phyloP scores from a whole-genome alignment of 176 grass and related monocot genomes.

The sorghum (Sorghum bicolor) region Sorghum_bicolor_NCBIv3 NC_012870.2:3837501-3838000 shows the following conservation, averaged over 20 bases:
- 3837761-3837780: constrained; percentile 7
- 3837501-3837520: not conserved
- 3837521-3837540: not conserved
- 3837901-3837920: constrained; percentile 22
- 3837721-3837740: not conserved
- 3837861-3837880: constrained; percentile 14
- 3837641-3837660: constrained; percentile 17
- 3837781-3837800: constrained; percentile 17
- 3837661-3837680: not conserved
- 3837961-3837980: constrained; percentile 4
- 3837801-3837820: not conserved
- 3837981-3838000: not conserved
- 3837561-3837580: not conserved
- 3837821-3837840: not conserved
- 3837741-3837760: not conserved
- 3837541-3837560: constrained; percentile 23
- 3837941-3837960: not conserved
- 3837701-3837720: not conserved
- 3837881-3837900: not conserved
- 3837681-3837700: not conserved
- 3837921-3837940: not conserved
- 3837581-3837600: not conserved
- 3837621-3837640: constrained; percentile 30
- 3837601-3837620: not conserved
- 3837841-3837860: constrained; percentile 32